Evolutionary conservation across 352 stramenopile species (phyloP).

Genomic region (Plasmopara viticola): DNA sequence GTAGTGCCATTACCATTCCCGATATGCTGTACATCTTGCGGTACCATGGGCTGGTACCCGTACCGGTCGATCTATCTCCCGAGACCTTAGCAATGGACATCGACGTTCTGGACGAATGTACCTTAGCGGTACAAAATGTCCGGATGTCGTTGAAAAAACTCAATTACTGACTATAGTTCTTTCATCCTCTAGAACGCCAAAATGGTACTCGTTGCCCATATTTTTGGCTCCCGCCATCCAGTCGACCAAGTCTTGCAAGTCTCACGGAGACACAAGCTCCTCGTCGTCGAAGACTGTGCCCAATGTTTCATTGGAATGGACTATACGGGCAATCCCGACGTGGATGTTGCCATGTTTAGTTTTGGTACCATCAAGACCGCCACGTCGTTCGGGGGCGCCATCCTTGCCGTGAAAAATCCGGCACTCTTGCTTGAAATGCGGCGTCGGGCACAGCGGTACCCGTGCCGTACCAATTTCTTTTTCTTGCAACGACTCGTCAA

Average conservation of each 20-base stretch:
- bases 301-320: slow-evolving; percentile 60
- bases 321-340: slow-evolving; percentile 55
- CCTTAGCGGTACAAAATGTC: slow-evolving; percentile 32
- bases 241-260: slow-evolving; percentile 49
- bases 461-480: slow-evolving; percentile 52
- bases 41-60: slow-evolving; percentile 67
- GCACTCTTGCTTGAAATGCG: slow-evolving; percentile 60
- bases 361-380: slow-evolving; percentile 86
- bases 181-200: slow-evolving; percentile 42
- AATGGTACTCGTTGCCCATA: slow-evolving; percentile 68
- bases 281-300: slow-evolving; percentile 78
- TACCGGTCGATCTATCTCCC: slow-evolving; percentile 62
- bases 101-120: slow-evolving; percentile 32
- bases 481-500: slow-evolving; percentile 77
- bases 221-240: slow-evolving; percentile 67
- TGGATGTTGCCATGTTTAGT: slow-evolving; percentile 81
- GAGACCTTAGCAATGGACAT: slow-evolving; percentile 57
- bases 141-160: too few relatives aligned
- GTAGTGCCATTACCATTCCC: slow-evolving; percentile 78
- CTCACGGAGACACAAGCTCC: slow-evolving; percentile 39
- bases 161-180: background rate
- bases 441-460: slow-evolving; percentile 58
- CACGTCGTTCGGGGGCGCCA: slow-evolving; percentile 66
- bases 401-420: slow-evolving; percentile 57
- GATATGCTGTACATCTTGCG: slow-evolving; percentile 80